Evolutionary conservation across 352 stramenopile genomes (phyloP), one percentile per base, ranked within the genome.

Genomic region (Globisporangium orthogonon): DNA sequence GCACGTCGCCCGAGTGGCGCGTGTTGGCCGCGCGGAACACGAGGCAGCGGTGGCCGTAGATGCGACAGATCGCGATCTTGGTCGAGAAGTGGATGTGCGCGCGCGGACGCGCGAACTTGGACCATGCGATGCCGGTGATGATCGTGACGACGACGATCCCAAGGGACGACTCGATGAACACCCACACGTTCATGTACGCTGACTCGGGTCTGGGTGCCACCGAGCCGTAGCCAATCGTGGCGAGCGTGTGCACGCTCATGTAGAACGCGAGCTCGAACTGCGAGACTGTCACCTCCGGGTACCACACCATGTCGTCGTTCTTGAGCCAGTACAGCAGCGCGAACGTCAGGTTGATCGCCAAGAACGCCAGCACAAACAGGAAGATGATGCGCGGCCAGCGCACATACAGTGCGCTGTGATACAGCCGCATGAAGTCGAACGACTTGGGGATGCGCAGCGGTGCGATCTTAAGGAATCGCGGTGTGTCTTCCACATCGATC

Each of bases 31-130:
- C 83, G 52, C 83, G 78, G 58, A 94, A 91, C 41, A 91, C 78
- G 28, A 94, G 71, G 43, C 81, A 91, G 6, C 81, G 76, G 40
- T 90, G 81, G 3, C 81, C 81, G 49, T 87, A 87, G 54, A 91
- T 87, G 49, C 67, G 75, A 1, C 79, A 76, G 50, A 91, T 72
- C 7, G 78, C 69, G 51, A 94, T 77, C 40, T 81, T 68, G 7
- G 67, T 75, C 46, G 83, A 94, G 33, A 94, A 94, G 54, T 91
- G 77, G 54, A 94, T 91, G 59, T 94, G 83, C 7, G 83, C 83
- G 41, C 80, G 70, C 2, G 83, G 81, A 35, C 81, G 70, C 29
- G 83, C 83, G 60, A 94, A 94, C 63, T 94, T 94, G 37, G 83
- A 89, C 83, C 83, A 94, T 2, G 77, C 77, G 28, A 94, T 94